Base-by-base conservation (phyloP, 306 rosid genomes). In the Trichosanthes truncata region DNA sequence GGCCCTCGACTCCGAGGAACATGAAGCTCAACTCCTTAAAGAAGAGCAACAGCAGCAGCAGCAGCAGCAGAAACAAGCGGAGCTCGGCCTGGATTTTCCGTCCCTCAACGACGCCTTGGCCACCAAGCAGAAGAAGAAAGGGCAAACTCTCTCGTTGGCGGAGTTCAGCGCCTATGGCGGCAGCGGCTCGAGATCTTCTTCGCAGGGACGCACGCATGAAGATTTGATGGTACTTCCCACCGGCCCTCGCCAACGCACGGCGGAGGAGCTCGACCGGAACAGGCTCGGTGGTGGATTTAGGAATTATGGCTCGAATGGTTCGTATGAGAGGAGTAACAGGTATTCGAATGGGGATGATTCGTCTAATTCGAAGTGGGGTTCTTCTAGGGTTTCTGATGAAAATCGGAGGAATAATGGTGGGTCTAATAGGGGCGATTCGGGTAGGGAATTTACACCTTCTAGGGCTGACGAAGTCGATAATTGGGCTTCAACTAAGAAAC, bases 211-310 rank as follows among this genome's bases (percentile, higher is more conserved):
- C 10, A 80, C 83, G 3, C 79, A 46, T 14, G 83, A 88, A 35
- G 96, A 92, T 78, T 87, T 86, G 35, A 20, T 88, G 73, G 33
- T 15, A 3, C 91, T 94, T 31, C 97, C 98, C 4, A 94, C 93
- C 21, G 98, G 89, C 1, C 98, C 98, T 0, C 94, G 98, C 81
- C 80, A 92, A 84, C 92, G 97, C 12, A 82, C 97, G 13, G 92
- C 92, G 5, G 98, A 94, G 89, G 98, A 94, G 80, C 87, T 94
- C 12, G 93, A 89, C 68, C 82, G 91, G 59, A 48, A 8, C 52
- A 81, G 89, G 0, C 83, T 88, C 0, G 97, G 97, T 6, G 94
- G 96, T 0, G 96, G 96, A 0, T 90, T 90, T 52, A 85, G 80
- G 69, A 63, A 80, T 25, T 89, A 82, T 51, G 91, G 93, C 33